These are phyloP conservation scores for Cordyceps pruinosa DNA, from an alignment of 2,329 filamentous ascomycete species.

Conservation along the genomic window DNA sequence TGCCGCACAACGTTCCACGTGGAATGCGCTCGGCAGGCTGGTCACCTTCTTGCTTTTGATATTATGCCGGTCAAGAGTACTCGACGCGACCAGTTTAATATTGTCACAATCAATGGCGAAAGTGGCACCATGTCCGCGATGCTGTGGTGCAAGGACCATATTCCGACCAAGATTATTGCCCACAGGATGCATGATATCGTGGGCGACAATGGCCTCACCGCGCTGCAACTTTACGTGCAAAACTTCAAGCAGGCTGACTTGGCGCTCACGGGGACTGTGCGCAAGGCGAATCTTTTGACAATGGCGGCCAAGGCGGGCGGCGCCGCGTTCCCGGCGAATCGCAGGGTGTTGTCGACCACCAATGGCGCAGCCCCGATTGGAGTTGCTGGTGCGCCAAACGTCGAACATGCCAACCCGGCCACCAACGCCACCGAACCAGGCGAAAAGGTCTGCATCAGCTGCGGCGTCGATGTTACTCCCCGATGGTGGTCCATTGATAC, in stretches of 20 bases:
- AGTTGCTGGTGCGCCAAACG: constrained; percentile 10
- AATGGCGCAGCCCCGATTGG: constrained; percentile 15
- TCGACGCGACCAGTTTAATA: constrained; percentile 70
- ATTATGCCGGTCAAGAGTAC: constrained; percentile 85
- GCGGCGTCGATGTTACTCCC: constrained; percentile 63
- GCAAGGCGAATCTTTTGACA: constrained; percentile 77
- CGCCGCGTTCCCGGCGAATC: constrained; percentile 26
- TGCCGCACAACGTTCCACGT: constrained; percentile 69
- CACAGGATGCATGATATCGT: constrained; percentile 74
- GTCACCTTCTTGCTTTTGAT: constrained; percentile 83
- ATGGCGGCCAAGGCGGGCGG: constrained; percentile 51
- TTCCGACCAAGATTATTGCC: constrained; percentile 61
- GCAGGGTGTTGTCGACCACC: constrained; percentile 51
- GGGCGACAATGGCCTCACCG: constrained; percentile 65
- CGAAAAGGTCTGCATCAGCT: constrained; percentile 56
- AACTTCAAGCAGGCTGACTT: constrained; percentile 94
- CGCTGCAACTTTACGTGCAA: constrained; percentile 77
- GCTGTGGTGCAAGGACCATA: constrained; percentile 88
- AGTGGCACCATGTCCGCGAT: constrained; percentile 76
- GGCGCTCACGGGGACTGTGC: constrained; percentile 80
- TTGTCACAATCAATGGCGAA: constrained; percentile 74
- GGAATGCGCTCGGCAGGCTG: constrained; percentile 79
- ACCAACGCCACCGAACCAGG: constrained; percentile 30
- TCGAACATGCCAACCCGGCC: constrained; percentile 21
- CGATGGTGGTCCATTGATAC: constrained; percentile 62